These are phyloP conservation scores for Backusella luteola DNA, from an alignment of 192 early-diverging fungal genomes.

Conservation along the genomic window DNA sequence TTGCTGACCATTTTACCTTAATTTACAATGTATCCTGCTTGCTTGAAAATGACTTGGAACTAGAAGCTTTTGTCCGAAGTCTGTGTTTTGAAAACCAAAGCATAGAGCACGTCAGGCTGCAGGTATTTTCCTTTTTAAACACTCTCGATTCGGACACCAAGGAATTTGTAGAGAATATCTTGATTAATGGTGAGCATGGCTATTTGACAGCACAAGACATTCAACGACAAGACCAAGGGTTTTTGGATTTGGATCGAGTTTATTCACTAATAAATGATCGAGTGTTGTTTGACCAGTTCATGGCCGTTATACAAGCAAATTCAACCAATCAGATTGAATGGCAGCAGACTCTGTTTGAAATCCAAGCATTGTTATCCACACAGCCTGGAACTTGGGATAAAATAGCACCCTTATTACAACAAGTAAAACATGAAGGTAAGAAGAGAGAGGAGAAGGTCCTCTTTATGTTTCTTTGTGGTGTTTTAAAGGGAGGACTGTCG, in stretches of 20 bases:
- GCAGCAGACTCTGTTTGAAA: neutral
- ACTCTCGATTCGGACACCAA: neutral
- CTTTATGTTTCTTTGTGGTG: neutral
- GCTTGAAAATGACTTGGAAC: neutral
- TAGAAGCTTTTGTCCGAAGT: slow-evolving; percentile 2
- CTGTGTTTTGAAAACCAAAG: neutral
- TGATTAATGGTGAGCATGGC: neutral
- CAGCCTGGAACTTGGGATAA: neutral
- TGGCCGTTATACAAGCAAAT: slow-evolving; percentile 12
- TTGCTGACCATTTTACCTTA: neutral
- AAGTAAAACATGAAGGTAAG: neutral
- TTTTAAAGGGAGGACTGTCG: neutral
- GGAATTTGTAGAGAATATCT: neutral
- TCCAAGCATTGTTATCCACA: neutral
- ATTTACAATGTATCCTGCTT: slow-evolving; percentile 8
- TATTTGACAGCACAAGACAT: neutral
- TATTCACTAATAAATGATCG: neutral
- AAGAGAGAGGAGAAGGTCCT: neutral
- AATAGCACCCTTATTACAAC: neutral
- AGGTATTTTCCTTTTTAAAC: neutral
- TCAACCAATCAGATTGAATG: neutral
- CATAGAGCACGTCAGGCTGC: neutral
- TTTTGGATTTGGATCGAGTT: slow-evolving; percentile 4
- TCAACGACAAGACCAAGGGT: neutral
- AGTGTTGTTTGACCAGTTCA: slow-evolving; percentile 5